Base-by-base conservation (phyloP, 192 early-diverging fungal genomes). In the Backusella australiensis region DNA sequence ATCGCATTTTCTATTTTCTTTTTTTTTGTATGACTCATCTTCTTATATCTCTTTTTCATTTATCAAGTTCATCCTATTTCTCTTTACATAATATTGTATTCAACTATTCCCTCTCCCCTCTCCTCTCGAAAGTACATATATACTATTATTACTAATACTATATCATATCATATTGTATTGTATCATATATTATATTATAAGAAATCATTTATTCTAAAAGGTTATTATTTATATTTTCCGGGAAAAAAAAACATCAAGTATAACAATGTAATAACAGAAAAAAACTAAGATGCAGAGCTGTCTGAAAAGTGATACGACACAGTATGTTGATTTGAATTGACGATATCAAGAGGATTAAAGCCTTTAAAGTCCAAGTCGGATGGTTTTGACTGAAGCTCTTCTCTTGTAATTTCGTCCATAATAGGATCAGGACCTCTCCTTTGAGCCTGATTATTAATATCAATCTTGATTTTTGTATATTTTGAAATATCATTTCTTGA, bases 391-490 rank as follows among this genome's bases (percentile, higher is more conserved):
- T 67, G 72, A 12, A 72, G 39, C 36, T 72, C 76, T 44, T 72
- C 70, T 42, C 56, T 29, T 29, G 69, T 77, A 23, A 77, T 56
- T n/a, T 72, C 69, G 21, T 80, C 75, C 41, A 81, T 49, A 69
- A 41, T 65, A 19, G 42, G 29, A 71, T 72, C 70, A 14, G 39
- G 73, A 14, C 71, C 74, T 53, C 78, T 65, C 19, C 12, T 52
- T 38, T 81, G 75, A 17, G 80, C 73, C 15, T 83, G 78, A 66
- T 88, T 82, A 71, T 88, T 85, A 70, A 88, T 52, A 66, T 73
- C 77, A 71, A 88, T 88, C 36, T 88, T 86, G 34, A 86, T 83
- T 21, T 67, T 77, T 34, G 84, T 86, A 65, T 84, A 88, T 21
- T 71, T 70, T 23, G 76, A 72, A 38, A 78, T 71, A 46, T 80